Evolutionary conservation across 2,329 filamentous ascomycete species (phyloP).

Genomic region (Trichophyton schoenleinii): DNA sequence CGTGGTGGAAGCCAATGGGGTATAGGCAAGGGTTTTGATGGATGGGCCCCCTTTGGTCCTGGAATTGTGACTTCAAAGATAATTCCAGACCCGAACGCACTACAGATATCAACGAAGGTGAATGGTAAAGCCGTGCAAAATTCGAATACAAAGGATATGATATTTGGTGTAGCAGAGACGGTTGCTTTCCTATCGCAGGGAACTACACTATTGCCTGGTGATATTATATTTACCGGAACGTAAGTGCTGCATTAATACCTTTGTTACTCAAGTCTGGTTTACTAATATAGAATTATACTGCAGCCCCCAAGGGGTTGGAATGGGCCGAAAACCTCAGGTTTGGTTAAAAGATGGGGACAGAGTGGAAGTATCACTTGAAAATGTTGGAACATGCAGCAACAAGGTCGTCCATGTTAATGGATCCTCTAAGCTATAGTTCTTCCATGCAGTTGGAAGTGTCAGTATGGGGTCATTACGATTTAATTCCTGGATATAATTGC

Average conservation of each 20-base stretch:
- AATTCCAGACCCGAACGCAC: conserved; percentile 30
- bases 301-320: conserved; percentile 57
- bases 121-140: conserved; percentile 40
- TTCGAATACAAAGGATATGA: conserved; percentile 38
- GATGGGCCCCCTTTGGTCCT: conserved; percentile 62
- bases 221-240: conserved; percentile 35
- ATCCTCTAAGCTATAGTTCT: conserved; percentile 25
- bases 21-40: conserved; percentile 61
- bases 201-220: conserved; percentile 29
- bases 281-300: conserved; percentile 45
- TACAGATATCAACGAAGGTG: conserved; percentile 35
- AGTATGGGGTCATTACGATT: background rate
- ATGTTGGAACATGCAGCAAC: conserved; percentile 46
- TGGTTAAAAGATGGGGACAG: conserved; percentile 60
- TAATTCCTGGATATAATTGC: background rate
- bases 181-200: conserved; percentile 37
- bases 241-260: conserved; percentile 20
- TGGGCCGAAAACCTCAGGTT: conserved; percentile 52
- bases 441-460: background rate
- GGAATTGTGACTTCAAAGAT: conserved; percentile 50
- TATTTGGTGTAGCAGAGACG: conserved; percentile 36
- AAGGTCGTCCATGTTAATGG: conserved; percentile 32
- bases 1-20: conserved; percentile 58
- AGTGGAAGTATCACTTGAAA: conserved; percentile 55
- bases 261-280: background rate